Conservation (phyloP, 345 rosid genomes). For the Sapria himalayana region DNA sequence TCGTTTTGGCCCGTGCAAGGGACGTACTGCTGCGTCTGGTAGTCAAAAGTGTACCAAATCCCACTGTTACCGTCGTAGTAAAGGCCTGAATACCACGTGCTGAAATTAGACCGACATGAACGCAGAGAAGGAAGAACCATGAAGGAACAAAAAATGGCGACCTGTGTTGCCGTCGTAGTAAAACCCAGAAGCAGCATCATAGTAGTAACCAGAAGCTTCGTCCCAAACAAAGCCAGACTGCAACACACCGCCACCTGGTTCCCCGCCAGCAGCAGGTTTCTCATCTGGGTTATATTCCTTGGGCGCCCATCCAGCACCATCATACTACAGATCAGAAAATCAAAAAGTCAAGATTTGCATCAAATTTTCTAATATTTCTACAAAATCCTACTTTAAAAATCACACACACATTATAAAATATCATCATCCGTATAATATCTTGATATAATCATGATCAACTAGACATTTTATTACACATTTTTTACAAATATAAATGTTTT, state of each 20-base stretch:
- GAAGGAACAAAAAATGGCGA: slow-evolving; percentile 15
- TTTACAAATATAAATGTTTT: too few relatives aligned
- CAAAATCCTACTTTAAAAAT: too few relatives aligned
- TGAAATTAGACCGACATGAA: too few relatives aligned
- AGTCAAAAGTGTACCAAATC: slow-evolving; percentile 78
- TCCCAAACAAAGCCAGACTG: slow-evolving; percentile 93
- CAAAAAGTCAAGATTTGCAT: too few relatives aligned
- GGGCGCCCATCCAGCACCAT: slow-evolving; percentile 93
- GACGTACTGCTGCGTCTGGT: slow-evolving; percentile 51
- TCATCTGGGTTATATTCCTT: slow-evolving; percentile 85
- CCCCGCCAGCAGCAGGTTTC: slow-evolving; percentile 30
- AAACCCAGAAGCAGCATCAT: slow-evolving; percentile 93
- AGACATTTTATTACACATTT: too few relatives aligned
- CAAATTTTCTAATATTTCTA: too few relatives aligned
- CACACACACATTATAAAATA: too few relatives aligned
- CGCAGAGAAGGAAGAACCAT: too few relatives aligned
- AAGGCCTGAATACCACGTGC: slow-evolving; percentile 42
- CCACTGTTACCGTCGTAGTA: slow-evolving; percentile 84
- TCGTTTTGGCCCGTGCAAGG: slow-evolving; percentile 63
- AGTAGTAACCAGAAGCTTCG: slow-evolving; percentile 97
- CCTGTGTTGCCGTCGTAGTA: slow-evolving; percentile 97
- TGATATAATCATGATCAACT: too few relatives aligned
- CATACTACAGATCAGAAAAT: slow-evolving; percentile 30
- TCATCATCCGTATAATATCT: too few relatives aligned
- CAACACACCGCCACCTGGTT: slow-evolving; percentile 18